phyloP scores from a whole-genome alignment of 495 filamentous ascomycete genomes.

The Chaetomidium leptoderma region DNA sequence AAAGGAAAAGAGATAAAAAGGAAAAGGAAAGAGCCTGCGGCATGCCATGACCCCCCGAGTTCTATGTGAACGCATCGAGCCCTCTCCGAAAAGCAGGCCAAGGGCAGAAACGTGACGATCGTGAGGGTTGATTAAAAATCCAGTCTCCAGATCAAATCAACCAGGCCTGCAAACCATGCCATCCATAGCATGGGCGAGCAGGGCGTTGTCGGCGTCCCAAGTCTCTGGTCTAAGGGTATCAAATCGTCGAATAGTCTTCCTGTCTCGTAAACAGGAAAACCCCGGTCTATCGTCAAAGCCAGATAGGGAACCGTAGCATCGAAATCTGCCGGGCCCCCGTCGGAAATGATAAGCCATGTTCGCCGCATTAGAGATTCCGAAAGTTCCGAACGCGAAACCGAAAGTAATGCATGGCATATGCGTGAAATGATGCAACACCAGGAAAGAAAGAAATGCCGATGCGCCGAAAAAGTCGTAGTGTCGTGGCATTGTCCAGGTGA shows the following conservation, averaged over 20 bases:
- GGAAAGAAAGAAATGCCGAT: slow-evolving; percentile 16
- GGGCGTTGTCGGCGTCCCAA: slow-evolving; percentile 28
- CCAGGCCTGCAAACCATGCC: slow-evolving; percentile 30
- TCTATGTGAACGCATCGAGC: slow-evolving; percentile 42
- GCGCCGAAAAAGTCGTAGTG: not conserved
- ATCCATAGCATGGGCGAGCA: slow-evolving; percentile 25
- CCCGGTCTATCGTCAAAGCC: slow-evolving; percentile 35
- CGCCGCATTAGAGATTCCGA: slow-evolving; percentile 31
- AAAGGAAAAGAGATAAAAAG: slow-evolving; percentile 33
- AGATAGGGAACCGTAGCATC: slow-evolving; percentile 25
- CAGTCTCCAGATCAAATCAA: slow-evolving; percentile 33
- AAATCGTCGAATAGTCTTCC: slow-evolving; percentile 29
- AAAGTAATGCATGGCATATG: slow-evolving; percentile 17
- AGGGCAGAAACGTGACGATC: slow-evolving; percentile 40
- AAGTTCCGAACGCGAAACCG: slow-evolving; percentile 20
- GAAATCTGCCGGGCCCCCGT: slow-evolving; percentile 23
- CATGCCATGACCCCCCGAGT: slow-evolving; percentile 35
- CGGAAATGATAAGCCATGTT: slow-evolving; percentile 31
- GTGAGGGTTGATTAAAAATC: slow-evolving; percentile 34
- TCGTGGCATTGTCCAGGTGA: slow-evolving; percentile 22
- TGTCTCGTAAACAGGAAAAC: slow-evolving; percentile 24
- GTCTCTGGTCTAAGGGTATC: slow-evolving; percentile 42
- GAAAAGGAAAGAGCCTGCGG: slow-evolving; percentile 32
- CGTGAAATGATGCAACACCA: slow-evolving; percentile 11
- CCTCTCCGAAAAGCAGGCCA: slow-evolving; percentile 40